Percentiles rank a stretch among this genome's conserved stretches.
Evolutionary conservation across 768 basidiomycete species (phyloP).

Genomic region (Lactarius hatsudake): DNA sequence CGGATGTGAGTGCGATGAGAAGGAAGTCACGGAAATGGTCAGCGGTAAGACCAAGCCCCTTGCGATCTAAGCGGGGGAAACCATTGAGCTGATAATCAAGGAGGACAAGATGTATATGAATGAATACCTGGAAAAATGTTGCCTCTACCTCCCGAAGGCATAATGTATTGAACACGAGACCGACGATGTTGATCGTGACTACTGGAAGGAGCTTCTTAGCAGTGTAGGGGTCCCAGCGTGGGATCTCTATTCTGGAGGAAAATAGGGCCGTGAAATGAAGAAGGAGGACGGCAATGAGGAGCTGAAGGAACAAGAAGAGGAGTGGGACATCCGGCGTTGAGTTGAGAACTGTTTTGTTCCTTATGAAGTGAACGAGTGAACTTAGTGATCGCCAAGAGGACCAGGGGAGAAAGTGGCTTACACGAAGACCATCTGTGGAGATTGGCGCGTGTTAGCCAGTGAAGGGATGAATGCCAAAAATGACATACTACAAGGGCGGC

Average conservation of each 20-base stretch:
- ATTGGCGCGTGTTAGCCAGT: slow-evolving; percentile 9
- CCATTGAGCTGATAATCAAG: not conserved
- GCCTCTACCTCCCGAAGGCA: slow-evolving; percentile 78
- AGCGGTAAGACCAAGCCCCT: slow-evolving; percentile 80
- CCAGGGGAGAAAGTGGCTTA: slow-evolving; percentile 29
- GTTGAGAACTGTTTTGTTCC: slow-evolving; percentile 75
- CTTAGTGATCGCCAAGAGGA: slow-evolving; percentile 10
- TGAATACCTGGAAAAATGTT: slow-evolving; percentile 69
- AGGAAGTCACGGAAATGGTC: slow-evolving; percentile 70
- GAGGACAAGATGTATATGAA: not conserved
- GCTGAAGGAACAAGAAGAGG: slow-evolving; percentile 63
- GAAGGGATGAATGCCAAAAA: slow-evolving; percentile 1
- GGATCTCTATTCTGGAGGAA: slow-evolving; percentile 53
- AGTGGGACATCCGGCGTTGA: slow-evolving; percentile 64
- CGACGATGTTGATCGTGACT: slow-evolving; percentile 66
- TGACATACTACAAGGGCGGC: slow-evolving; percentile 67
- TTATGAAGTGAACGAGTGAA: slow-evolving; percentile 31
- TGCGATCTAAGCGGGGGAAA: slow-evolving; percentile 57
- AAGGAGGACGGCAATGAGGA: slow-evolving; percentile 64
- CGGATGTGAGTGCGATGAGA: slow-evolving; percentile 54
- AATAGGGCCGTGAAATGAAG: slow-evolving; percentile 54
- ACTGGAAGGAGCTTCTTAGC: slow-evolving; percentile 62
- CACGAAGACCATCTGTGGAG: slow-evolving; percentile 51
- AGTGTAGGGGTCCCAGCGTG: slow-evolving; percentile 47
- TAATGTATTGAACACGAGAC: slow-evolving; percentile 75